Base-by-base conservation (phyloP, 495 filamentous ascomycete species). In the Astrothelium macrocarpum region DNA sequence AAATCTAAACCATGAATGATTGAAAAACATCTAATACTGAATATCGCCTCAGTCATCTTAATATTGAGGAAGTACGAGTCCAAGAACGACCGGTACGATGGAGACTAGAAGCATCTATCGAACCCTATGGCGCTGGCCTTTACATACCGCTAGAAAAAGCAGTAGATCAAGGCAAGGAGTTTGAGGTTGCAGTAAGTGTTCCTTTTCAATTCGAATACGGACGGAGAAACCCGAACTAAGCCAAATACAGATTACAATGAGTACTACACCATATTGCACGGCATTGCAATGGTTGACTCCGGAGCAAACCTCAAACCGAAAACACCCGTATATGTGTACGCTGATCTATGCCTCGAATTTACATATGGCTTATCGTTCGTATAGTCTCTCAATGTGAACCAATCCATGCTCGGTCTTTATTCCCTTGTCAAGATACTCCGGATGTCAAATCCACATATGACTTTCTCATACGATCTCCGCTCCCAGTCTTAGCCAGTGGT, bases 341-440 rank as follows among this genome's bases (percentile, higher is more conserved):
- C 73, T 60, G n/a, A 34, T 2, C 64, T 63, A 58, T 4, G 26
- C 31, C 31, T 58, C 16, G 25, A 34, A 25, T 32, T 16, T 26
- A 34, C 2, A 9, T 62, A 32, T 29, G 26, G 20, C 11, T 36
- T 45, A 28, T 16, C 36, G 10, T 43, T 49, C 12, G 11, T 9
- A 25, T 61, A 85, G 82, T 96, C 80, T 93, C 90, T 42, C 93
- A 97, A 83, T 96, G 91, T 75, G 93, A 98, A 78, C 91, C 92
- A 43, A 98, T 98, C 67, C 90, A 97, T 68, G 90, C 88, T 29
- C 84, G 93, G 59, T 95, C 90, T 26, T 81, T 97, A 61, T 96
- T 96, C 74, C 94, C 94, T 14, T 97, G 91, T 74, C 93, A 98
- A 78, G 93, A 98, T 74, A 97, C 94, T 0, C 93, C 93, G 28